Evolutionary conservation across 441 rosid species (phyloP).

Genomic region (Euphorbia neoarborescens): DNA sequence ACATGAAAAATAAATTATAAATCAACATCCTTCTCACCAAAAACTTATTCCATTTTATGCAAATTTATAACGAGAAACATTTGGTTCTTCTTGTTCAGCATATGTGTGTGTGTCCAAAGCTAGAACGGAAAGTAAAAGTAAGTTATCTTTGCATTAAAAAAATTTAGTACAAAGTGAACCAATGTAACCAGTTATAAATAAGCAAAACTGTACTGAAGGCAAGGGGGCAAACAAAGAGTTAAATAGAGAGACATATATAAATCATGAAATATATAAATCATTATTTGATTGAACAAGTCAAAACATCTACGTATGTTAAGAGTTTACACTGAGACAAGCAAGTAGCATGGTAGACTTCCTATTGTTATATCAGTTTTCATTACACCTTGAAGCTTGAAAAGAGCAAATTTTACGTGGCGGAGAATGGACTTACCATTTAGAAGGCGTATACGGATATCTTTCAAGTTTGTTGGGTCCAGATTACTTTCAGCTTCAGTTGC

Average conservation of each 20-base stretch:
- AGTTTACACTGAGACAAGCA: background rate
- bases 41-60: background rate
- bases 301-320: background rate
- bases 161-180: background rate
- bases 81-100: background rate
- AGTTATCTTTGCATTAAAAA: background rate
- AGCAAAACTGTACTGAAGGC: background rate
- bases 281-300: background rate
- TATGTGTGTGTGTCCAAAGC: background rate
- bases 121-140: background rate
- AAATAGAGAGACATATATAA: background rate
- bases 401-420: background rate
- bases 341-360: background rate
- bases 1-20: background rate
- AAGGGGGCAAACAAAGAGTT: background rate
- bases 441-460: constrained; percentile 70
- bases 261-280: background rate
- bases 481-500: constrained; percentile 33
- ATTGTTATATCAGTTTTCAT: background rate
- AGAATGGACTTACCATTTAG: constrained; percentile 53
- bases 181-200: background rate
- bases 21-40: background rate
- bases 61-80: background rate
- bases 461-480: constrained; percentile 49
- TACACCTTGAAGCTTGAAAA: background rate